phyloP scores from a whole-genome alignment of 768 basidiomycete genomes.

The Mycena rebaudengoi region DNA sequence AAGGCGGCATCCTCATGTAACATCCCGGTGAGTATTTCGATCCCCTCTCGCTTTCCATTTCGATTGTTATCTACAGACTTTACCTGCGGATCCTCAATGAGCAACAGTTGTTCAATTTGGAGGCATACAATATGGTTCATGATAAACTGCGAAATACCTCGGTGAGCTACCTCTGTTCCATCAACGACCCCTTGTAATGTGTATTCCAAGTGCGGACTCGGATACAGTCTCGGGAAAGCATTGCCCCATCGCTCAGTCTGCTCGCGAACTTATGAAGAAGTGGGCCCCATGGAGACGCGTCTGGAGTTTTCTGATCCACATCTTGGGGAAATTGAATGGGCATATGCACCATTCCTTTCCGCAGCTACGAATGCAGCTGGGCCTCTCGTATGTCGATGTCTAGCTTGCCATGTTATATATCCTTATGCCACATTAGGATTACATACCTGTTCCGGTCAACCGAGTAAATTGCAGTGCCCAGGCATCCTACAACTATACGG shows the following conservation, averaged over 20 bases:
- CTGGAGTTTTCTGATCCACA: conserved; percentile 5
- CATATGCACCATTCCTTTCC: conserved; percentile 13
- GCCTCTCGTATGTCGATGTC: conserved; percentile 9
- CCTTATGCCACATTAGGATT: conserved; percentile 7
- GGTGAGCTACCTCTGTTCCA: conserved; percentile 4
- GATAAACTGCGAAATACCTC: conserved; percentile 8
- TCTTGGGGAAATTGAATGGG: conserved; percentile 5
- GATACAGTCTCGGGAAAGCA: conserved; percentile 7
- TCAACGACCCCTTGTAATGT: conserved; percentile 1
- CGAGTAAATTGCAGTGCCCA: conserved; percentile 13
- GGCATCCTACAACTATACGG: conserved; percentile 7
- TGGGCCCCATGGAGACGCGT: conserved; percentile 6
- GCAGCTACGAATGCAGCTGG: conserved; percentile 12
- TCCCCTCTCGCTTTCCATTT: conserved; percentile 4
- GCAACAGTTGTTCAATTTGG: conserved; percentile 8
- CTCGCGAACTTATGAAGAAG: conserved; percentile 7
- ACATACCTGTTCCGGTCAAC: conserved; percentile 13
- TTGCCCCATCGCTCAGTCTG: conserved; percentile 9
- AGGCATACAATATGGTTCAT: conserved; percentile 8
- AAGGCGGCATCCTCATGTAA: conserved; percentile 9
- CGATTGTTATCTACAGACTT: conserved; percentile 9
- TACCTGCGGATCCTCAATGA: conserved; percentile 9
- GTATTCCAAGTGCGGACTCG: conserved; percentile 2
- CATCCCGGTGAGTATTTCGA: conserved; percentile 7
- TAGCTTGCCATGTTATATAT: conserved; percentile 7